Percentiles rank a stretch among this genome's conserved stretches.
phyloP scores from a whole-genome alignment of 352 stramenopile genomes.

The Phytophthora cactorum region DNA sequence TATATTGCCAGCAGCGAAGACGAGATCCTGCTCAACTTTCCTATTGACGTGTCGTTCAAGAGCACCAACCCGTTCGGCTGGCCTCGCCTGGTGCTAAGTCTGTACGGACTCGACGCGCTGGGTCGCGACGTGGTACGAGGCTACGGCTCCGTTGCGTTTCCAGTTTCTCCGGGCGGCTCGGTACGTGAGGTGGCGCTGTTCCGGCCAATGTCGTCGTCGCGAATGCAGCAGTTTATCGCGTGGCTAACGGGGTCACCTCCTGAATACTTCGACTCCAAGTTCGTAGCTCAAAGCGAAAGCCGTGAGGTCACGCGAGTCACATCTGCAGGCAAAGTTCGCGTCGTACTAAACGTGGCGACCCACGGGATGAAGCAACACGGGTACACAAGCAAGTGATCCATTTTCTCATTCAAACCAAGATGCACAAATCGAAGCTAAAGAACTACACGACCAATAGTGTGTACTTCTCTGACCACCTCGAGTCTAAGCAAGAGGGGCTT shows the following conservation, averaged over 20 bases:
- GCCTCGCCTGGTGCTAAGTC: conserved; percentile 91
- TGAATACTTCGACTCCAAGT: conserved; percentile 91
- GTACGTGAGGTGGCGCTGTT: conserved; percentile 88
- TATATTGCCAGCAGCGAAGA: conserved; percentile 61
- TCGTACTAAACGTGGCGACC: conserved; percentile 72
- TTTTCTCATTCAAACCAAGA: conserved; percentile 37
- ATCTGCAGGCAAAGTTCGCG: conserved; percentile 54
- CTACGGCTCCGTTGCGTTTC: conserved; percentile 92
- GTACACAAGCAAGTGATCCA: conserved; percentile 23
- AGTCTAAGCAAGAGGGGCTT: conserved; percentile 11
- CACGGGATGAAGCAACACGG: conserved; percentile 67
- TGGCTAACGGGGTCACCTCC: conserved; percentile 89
- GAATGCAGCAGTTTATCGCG: conserved; percentile 87
- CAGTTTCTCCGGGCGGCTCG: conserved; percentile 63
- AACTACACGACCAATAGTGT: conserved; percentile 2
- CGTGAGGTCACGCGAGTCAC: conserved; percentile 74
- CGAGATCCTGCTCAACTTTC: conserved; percentile 94
- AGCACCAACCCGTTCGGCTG: conserved; percentile 95
- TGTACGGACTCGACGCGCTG: conserved; percentile 90
- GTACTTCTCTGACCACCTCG: background rate
- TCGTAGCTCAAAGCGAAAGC: conserved; percentile 72
- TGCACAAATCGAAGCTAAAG: conserved; percentile 27
- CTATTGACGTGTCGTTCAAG: conserved; percentile 96
- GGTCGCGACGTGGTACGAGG: conserved; percentile 91
- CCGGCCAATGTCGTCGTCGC: conserved; percentile 82